Evolutionary conservation across 1,139 yeast species (phyloP).

Genomic region (Kodamaea alishanica): DNA sequence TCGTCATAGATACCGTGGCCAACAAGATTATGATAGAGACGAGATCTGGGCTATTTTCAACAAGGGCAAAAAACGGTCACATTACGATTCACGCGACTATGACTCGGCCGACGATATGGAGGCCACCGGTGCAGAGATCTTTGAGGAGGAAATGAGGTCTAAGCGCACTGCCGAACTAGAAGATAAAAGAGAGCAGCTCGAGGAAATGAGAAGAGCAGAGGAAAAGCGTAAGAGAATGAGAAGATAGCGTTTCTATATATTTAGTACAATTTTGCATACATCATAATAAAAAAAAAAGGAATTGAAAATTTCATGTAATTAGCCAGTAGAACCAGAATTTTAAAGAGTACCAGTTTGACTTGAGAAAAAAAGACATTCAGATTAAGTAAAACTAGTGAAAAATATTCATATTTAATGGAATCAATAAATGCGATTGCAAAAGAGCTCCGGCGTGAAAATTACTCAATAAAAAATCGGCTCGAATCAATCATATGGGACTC

Average conservation of each 20-base stretch:
- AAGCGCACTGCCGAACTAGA: conserved; percentile 57
- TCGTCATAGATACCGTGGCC: conserved; percentile 3
- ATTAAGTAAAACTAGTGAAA: not conserved
- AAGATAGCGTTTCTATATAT: not conserved
- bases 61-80: conserved; percentile 52
- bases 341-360: too few relatives aligned
- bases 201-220: conserved; percentile 40
- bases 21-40: conserved; percentile 58
- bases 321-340: not conserved
- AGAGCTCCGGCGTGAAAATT: conserved; percentile 49
- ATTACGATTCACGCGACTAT: conserved; percentile 46
- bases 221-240: conserved; percentile 24
- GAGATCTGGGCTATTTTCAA: conserved; percentile 89
- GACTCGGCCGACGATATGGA: conserved; percentile 76
- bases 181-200: conserved; percentile 59
- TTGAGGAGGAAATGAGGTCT: conserved; percentile 75
- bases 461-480: conserved; percentile 58
- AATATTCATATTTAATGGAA: conserved; percentile 2
- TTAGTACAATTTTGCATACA: not conserved
- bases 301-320: too few relatives aligned
- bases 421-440: conserved; percentile 28
- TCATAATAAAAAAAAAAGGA: not conserved
- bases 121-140: conserved; percentile 84
- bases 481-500: conserved; percentile 68
- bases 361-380: not conserved